Evolutionary conservation across 306 rosid genomes (phyloP).

Genomic region (Sicyos edulis): DNA sequence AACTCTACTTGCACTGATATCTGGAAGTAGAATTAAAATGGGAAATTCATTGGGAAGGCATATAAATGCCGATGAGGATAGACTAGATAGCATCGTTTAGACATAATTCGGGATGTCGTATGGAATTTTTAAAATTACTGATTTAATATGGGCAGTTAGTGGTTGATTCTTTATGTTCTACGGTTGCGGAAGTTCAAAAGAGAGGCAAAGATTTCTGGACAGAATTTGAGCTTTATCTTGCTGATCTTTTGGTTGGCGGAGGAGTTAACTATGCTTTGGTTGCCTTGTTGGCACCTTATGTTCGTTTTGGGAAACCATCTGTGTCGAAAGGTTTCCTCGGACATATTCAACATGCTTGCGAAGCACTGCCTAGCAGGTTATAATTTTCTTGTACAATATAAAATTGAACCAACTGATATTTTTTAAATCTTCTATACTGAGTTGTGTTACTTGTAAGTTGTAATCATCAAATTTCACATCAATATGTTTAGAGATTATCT

Average conservation of each 20-base stretch:
- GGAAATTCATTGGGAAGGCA: slow-evolving; percentile 5
- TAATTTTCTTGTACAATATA: neutral
- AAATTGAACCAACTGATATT: neutral
- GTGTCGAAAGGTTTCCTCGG: slow-evolving; percentile 39
- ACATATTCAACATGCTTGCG: slow-evolving; percentile 31
- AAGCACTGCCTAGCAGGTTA: slow-evolving; percentile 50
- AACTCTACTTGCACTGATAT: neutral
- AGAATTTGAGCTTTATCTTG: slow-evolving; percentile 47
- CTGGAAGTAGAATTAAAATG: slow-evolving; percentile 6
- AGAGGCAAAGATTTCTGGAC: slow-evolving; percentile 52
- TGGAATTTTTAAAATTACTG: slow-evolving; percentile 7
- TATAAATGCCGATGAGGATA: neutral
- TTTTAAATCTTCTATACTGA: neutral
- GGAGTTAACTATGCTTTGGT: slow-evolving; percentile 46
- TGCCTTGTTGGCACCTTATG: slow-evolving; percentile 47
- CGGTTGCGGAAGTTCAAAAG: slow-evolving; percentile 49
- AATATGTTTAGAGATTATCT: neutral
- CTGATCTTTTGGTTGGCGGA: slow-evolving; percentile 47
- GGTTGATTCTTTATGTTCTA: slow-evolving; percentile 67
- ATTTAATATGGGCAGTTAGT: slow-evolving; percentile 49
- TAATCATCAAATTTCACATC: neutral
- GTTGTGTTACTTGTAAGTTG: slow-evolving; percentile 4
- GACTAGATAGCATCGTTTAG: slow-evolving; percentile 6
- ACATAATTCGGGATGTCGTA: slow-evolving; percentile 4
- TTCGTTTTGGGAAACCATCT: slow-evolving; percentile 41